These are phyloP conservation scores for Boletus eberwhitei DNA, from an alignment of 768 basidiomycete genomes.

Conservation along the genomic window DNA sequence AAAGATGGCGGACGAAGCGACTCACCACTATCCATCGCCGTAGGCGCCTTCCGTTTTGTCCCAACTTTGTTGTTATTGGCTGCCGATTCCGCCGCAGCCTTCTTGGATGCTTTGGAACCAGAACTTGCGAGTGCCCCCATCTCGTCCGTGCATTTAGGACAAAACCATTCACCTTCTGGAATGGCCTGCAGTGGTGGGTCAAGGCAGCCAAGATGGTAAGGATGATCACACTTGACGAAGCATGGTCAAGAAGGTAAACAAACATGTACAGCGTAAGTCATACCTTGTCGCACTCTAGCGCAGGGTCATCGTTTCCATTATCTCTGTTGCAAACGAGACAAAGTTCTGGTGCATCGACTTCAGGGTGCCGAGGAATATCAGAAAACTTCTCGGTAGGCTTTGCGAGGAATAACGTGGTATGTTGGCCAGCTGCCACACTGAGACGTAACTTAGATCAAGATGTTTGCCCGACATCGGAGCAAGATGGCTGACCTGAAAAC, in stretches of 20 bases:
- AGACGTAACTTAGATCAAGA: constrained; percentile 1
- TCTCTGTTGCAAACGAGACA: constrained; percentile 75
- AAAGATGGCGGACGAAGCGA: not conserved
- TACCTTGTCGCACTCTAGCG: constrained; percentile 91
- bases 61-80: constrained; percentile 25
- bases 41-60: constrained; percentile 47
- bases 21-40: constrained; percentile 38
- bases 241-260: constrained; percentile 1
- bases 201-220: constrained; percentile 83
- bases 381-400: constrained; percentile 69
- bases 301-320: constrained; percentile 65
- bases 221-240: constrained; percentile 71
- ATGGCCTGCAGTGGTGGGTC: constrained; percentile 70
- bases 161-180: constrained; percentile 94
- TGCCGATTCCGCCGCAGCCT: constrained; percentile 11
- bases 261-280: not conserved
- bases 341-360: constrained; percentile 60
- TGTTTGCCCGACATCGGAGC: not conserved
- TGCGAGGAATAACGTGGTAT: constrained; percentile 81
- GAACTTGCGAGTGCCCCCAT: constrained; percentile 44
- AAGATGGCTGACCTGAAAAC: constrained; percentile 60
- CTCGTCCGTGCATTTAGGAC: constrained; percentile 63
- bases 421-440: constrained; percentile 83
- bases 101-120: constrained; percentile 13
- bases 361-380: constrained; percentile 80